These are phyloP conservation scores for Lippia alba DNA, from an alignment of 305 asterid genomes.

Conservation along the genomic window DNA sequence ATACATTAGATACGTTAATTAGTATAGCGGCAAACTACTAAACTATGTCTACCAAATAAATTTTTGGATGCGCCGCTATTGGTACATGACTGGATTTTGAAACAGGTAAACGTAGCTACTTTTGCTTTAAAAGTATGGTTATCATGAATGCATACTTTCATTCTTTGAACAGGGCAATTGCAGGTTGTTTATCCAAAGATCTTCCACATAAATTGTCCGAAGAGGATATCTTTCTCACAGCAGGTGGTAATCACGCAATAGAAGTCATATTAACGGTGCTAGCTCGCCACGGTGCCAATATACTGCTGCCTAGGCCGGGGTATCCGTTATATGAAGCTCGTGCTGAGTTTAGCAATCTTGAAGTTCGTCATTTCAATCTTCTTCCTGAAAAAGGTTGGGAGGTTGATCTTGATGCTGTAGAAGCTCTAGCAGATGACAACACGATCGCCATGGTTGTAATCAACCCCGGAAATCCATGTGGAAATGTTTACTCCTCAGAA, in stretches of 20 bases:
- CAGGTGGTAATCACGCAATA: constrained; percentile 71
- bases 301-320: constrained; percentile 73
- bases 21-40: no score
- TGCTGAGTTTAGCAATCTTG: constrained; percentile 60
- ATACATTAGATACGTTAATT: no score
- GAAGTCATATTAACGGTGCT: constrained; percentile 56
- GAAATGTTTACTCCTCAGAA: constrained; percentile 43
- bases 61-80: no score
- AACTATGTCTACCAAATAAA: no score
- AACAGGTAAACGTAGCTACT: no score
- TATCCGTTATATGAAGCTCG: constrained; percentile 68
- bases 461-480: constrained; percentile 81
- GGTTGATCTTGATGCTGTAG: constrained; percentile 65
- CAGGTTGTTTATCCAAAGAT: constrained; percentile 55
- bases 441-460: constrained; percentile 70
- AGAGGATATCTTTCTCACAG: constrained; percentile 65
- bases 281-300: constrained; percentile 67
- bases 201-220: constrained; percentile 53
- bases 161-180: constrained; percentile 55
- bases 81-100: no score
- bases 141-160: constrained; percentile 11
- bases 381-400: constrained; percentile 68
- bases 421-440: constrained; percentile 64
- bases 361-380: constrained; percentile 69
- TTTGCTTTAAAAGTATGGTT: background rate